phyloP scores from a whole-genome alignment of 192 early-diverging fungal genomes.

The Globomyces pollinis-pini region DNA sequence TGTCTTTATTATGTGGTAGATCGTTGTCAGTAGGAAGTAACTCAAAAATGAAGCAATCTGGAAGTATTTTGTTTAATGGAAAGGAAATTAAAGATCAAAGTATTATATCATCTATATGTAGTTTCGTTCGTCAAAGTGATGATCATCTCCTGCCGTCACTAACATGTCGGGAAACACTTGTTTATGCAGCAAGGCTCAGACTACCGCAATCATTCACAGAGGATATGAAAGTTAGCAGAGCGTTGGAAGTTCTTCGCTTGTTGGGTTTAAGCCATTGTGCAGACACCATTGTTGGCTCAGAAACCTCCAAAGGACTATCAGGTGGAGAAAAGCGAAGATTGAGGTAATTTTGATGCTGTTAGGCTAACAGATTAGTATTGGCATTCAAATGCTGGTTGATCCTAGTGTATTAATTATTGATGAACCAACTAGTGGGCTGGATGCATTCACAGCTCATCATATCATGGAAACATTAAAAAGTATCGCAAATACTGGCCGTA shows the following conservation, averaged over 20 bases:
- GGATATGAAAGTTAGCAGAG: conserved; percentile 20
- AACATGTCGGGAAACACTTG: conserved; percentile 61
- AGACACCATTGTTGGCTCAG: conserved; percentile 34
- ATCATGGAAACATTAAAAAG: conserved; percentile 35
- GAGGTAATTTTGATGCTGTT: no score
- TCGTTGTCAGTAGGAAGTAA: conserved; percentile 42
- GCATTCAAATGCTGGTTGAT: conserved; percentile 68
- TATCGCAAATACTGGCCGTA: conserved; percentile 27
- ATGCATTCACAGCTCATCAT: conserved; percentile 48
- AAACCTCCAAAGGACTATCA: conserved; percentile 52
- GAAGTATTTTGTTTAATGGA: conserved; percentile 73
- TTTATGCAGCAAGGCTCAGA: conserved; percentile 60
- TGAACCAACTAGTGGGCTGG: conserved; percentile 52
- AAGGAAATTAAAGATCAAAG: conserved; percentile 34
- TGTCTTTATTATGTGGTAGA: conserved; percentile 52
- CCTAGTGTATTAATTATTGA: conserved; percentile 49
- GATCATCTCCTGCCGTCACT: conserved; percentile 39
- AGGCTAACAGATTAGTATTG: conserved; percentile 82
- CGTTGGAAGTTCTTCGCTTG: conserved; percentile 31
- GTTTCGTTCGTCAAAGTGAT: conserved; percentile 41
- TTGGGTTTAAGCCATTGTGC: conserved; percentile 39
- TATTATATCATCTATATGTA: conserved; percentile 16
- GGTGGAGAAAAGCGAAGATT: conserved; percentile 82
- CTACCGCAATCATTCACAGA: conserved; percentile 34
- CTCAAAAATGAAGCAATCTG: no score